A percentile compares a stretch with the other conserved stretches of the same genome.
These are phyloP conservation scores for Datura wrightii DNA, from an alignment of 257 asterid genomes.

Conservation along the genomic window DNA sequence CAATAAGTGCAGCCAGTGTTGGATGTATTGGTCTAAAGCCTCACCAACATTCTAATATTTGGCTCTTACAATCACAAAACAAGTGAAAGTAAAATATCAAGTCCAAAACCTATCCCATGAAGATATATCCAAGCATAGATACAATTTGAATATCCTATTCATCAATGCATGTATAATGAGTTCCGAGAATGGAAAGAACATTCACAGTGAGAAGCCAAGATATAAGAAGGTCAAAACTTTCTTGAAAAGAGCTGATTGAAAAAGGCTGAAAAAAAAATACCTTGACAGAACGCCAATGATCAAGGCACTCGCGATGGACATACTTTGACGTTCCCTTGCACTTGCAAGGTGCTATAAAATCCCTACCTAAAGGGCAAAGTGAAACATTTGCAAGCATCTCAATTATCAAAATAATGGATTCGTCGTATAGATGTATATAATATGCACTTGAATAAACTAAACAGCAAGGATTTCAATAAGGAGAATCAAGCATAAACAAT, in stretches of 20 bases:
- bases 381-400: conserved; percentile 29
- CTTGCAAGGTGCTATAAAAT: conserved; percentile 95
- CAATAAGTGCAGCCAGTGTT: not conserved
- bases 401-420: not conserved
- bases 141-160: not conserved
- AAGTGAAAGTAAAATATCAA: not conserved
- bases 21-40: not conserved
- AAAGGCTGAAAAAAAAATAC: conserved; percentile 41
- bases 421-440: not conserved
- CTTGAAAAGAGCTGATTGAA: not conserved
- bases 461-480: not conserved
- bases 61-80: not conserved
- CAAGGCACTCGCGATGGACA: conserved; percentile 93
- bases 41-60: not conserved
- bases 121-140: not conserved
- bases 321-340: conserved; percentile 92
- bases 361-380: conserved; percentile 70
- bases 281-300: conserved; percentile 97
- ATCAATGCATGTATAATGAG: not conserved
- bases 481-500: not conserved
- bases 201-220: not conserved
- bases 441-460: conserved; percentile 21
- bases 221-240: not conserved
- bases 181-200: not conserved
- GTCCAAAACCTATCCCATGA: not conserved